Base-by-base conservation (phyloP, 352 stramenopile genomes). In the Globisporangium barbulae region DNA sequence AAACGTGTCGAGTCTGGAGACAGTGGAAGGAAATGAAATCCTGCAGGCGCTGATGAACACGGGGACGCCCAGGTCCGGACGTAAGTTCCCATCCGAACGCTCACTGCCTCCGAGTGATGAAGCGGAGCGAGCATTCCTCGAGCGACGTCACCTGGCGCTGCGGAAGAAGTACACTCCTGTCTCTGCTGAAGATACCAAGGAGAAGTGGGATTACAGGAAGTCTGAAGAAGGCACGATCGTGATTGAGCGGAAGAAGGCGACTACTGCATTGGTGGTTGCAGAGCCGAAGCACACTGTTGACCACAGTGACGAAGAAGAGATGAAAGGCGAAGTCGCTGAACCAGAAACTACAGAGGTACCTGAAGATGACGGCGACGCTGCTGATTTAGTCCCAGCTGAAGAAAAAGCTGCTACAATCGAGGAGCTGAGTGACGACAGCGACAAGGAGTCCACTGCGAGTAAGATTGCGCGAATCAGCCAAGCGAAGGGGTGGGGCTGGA, bases 1-100 rank as follows among this genome's bases (percentile, higher is more conserved):
- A 17, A 69, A 83, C 13, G 70, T 83, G 9, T 69, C 69, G 1
- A 52, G 54, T 1, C 64, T 90, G 0, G 83, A 89, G 65, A 88
- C 76, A 6, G 72, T 92, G 10, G 83, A 92, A 50, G 83, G 83
- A n/a, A 71, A 79, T 28, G 79, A 72, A 33, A 92, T 92, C 50
- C 39, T 89, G 8, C 60, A 81, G 17, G 71, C 74, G 35, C 66
- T 92, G 42, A 63, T 89, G 68, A 57, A 53, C 33, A 63, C 64
- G 12, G 76, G 64, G 5, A 89, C 78, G 3, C 80, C 80, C 9
- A 68, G 83, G 8, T 64, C 72, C 0, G 68, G 68, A 13, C 72
- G 83, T 28, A 68, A 63, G 53, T 88, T 91, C 60, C 72, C 76
- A n/a, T 75, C 77, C 2, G 81, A 91, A 59, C 55, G 76, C 15